These are phyloP conservation scores for Nigrospora oryzae DNA, from an alignment of 2,329 filamentous ascomycete species.

Conservation along the genomic window DNA sequence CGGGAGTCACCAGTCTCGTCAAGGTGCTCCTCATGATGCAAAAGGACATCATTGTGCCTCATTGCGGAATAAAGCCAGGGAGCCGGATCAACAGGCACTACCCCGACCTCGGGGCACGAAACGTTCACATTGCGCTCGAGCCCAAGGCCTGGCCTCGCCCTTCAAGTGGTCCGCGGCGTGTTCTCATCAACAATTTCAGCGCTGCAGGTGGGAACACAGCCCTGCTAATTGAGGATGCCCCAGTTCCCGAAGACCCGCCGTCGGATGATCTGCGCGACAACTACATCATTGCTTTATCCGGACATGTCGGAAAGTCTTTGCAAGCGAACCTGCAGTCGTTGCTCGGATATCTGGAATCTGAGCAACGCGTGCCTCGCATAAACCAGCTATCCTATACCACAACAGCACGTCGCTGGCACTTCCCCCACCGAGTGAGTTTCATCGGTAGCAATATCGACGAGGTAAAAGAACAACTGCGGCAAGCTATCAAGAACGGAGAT, in stretches of 20 bases:
- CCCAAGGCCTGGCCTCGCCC: background rate
- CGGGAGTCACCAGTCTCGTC: slow-evolving; percentile 44
- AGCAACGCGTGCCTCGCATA: too few species aligned
- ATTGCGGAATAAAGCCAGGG: slow-evolving; percentile 34
- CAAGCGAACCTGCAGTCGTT: background rate
- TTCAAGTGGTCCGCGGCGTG: background rate
- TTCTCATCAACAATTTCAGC: background rate
- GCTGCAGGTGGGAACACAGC: background rate
- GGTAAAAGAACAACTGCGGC: too few species aligned
- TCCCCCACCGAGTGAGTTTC: too few species aligned
- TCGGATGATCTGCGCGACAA: background rate
- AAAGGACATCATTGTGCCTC: slow-evolving; percentile 38
- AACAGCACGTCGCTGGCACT: too few species aligned
- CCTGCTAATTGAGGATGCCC: background rate
- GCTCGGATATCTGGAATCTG: too few species aligned
- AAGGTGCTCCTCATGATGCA: slow-evolving; percentile 42
- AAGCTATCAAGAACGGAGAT: too few species aligned
- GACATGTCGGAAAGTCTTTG: background rate
- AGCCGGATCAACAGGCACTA: slow-evolving; percentile 23
- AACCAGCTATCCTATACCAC: too few species aligned
- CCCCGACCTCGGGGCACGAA: slow-evolving; percentile 20
- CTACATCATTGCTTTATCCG: background rate
- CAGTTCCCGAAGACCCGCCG: background rate
- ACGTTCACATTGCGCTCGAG: slow-evolving; percentile 20
- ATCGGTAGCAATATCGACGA: too few species aligned